phyloP scores from a whole-genome alignment of 2,329 filamentous ascomycete species.

The Onygena corvina region DNA sequence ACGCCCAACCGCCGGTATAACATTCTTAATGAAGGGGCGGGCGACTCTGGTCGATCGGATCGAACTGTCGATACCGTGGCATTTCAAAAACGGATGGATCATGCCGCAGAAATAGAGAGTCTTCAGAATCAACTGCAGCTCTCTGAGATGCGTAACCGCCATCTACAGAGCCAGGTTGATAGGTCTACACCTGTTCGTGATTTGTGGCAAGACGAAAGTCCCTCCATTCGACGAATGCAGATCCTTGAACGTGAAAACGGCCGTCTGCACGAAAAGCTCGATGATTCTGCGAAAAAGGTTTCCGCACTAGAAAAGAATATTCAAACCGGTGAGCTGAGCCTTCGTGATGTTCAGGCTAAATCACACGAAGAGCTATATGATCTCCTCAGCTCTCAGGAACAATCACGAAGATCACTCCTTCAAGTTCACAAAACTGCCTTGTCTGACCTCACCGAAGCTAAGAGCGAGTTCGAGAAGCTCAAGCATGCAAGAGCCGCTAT shows the following conservation, averaged over 20 bases:
- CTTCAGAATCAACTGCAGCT: constrained; percentile 90
- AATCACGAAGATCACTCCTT: constrained; percentile 68
- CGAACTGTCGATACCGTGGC: constrained; percentile 70
- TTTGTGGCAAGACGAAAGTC: constrained; percentile 58
- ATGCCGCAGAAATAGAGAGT: constrained; percentile 81
- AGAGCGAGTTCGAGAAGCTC: constrained; percentile 73
- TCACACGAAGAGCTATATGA: constrained; percentile 92
- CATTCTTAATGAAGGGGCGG: constrained; percentile 48
- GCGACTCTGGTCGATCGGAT: constrained; percentile 74
- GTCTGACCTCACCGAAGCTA: constrained; percentile 73
- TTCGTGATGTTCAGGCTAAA: constrained; percentile 83
- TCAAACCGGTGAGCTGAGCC: constrained; percentile 70
- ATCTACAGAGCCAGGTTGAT: constrained; percentile 78
- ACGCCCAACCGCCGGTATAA: constrained; percentile 60
- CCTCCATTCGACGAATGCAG: constrained; percentile 67
- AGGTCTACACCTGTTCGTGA: constrained; percentile 52
- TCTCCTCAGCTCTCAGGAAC: constrained; percentile 82
- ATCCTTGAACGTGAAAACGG: constrained; percentile 88
- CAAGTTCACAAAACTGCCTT: constrained; percentile 77
- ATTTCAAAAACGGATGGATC: constrained; percentile 79
- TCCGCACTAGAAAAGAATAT: constrained; percentile 79
- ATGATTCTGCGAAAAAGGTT: constrained; percentile 86
- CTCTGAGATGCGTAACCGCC: constrained; percentile 86
- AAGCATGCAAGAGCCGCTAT: constrained; percentile 66
- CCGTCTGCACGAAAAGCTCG: constrained; percentile 82